A percentile compares a stretch with the other conserved stretches of the same genome.
Evolutionary conservation across 2,329 filamentous ascomycete species (phyloP).

Genomic region (Fusarium subtropicale): DNA sequence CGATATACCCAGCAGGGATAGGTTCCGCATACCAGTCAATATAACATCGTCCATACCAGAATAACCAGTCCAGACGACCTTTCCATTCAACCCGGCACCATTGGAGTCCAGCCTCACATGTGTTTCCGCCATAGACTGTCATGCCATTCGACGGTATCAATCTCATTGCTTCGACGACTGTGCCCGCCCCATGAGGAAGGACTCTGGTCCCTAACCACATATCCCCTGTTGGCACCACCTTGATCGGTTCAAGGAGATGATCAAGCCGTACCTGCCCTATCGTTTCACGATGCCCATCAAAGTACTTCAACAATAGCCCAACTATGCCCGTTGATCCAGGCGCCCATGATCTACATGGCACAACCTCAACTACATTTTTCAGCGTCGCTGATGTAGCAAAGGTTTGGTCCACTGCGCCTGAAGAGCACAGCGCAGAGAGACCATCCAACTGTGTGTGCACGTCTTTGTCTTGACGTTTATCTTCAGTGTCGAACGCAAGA

Average conservation of each 20-base stretch:
- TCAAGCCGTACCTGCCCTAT: slow-evolving; percentile 25
- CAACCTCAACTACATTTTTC: neutral
- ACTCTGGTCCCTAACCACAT: slow-evolving; percentile 11
- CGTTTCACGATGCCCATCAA: slow-evolving; percentile 17
- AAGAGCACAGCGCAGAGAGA: neutral
- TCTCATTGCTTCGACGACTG: slow-evolving; percentile 6
- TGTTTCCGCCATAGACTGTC: slow-evolving; percentile 3
- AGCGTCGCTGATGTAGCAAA: slow-evolving; percentile 10
- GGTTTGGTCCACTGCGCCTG: neutral
- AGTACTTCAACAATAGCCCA: slow-evolving; percentile 13
- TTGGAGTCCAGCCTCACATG: neutral
- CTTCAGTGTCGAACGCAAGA: slow-evolving; percentile 16
- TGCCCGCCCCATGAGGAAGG: neutral
- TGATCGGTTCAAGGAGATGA: neutral
- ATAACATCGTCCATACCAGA: slow-evolving; percentile 3
- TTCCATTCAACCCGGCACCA: slow-evolving; percentile 7
- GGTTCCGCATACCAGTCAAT: neutral
- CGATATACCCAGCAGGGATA: neutral
- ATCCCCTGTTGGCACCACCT: neutral
- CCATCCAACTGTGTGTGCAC: neutral
- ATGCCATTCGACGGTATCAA: slow-evolving; percentile 6
- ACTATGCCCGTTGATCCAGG: slow-evolving; percentile 14
- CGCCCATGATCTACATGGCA: slow-evolving; percentile 8
- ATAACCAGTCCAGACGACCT: slow-evolving; percentile 10
- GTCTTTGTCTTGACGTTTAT: neutral